phyloP scores from a whole-genome alignment of 139 green algal genomes.

The Chlamydomonas eustigma region DNA sequence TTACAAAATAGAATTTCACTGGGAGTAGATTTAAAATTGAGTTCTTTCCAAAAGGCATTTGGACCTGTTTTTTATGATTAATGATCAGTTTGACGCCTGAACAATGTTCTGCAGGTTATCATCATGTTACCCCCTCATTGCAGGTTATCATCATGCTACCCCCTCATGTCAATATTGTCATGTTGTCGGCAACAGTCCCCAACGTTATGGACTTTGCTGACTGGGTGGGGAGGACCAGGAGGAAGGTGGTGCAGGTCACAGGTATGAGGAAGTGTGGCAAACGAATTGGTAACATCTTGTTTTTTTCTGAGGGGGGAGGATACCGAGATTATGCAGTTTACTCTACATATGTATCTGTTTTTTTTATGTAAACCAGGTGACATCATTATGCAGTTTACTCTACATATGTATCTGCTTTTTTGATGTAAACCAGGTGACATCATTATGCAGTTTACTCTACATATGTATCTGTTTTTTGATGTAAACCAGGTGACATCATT shows the following conservation, averaged over 20 bases:
- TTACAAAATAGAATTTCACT: too few species aligned
- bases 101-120: neutral
- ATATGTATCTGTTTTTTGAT: too few species aligned
- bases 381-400: too few species aligned
- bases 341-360: too few species aligned
- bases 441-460: too few species aligned
- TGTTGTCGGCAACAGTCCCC: conserved; percentile 94
- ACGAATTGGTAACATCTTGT: neutral
- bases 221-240: conserved; percentile 95
- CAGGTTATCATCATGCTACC: conserved; percentile 99
- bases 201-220: conserved; percentile 97
- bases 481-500: too few species aligned
- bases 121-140: neutral
- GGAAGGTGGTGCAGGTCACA: conserved; percentile 73
- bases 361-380: too few species aligned
- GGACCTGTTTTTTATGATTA: neutral
- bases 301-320: neutral
- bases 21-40: too few species aligned
- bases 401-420: too few species aligned
- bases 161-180: conserved; percentile 83
- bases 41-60: too few species aligned
- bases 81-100: neutral
- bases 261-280: conserved; percentile 24
- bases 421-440: too few species aligned
- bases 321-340: too few species aligned